Evolutionary conservation across 2,329 filamentous ascomycete species (phyloP).

Genomic region (Sphaerulina vaccinii): DNA sequence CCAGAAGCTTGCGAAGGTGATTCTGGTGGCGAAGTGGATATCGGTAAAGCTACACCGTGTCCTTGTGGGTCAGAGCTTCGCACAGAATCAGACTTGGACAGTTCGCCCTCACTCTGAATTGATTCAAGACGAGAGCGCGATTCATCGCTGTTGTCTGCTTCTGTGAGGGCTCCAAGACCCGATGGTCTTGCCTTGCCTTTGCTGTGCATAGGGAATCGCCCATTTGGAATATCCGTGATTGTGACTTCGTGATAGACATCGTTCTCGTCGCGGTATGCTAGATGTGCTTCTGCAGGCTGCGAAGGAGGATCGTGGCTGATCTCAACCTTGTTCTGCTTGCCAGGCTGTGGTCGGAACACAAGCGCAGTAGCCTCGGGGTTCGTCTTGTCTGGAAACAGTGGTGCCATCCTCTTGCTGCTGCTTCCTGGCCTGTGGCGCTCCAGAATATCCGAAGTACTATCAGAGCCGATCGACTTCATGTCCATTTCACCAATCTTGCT

Average conservation of each 20-base stretch:
- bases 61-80: slow-evolving; percentile 17
- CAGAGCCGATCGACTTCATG: slow-evolving; percentile 13
- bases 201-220: slow-evolving; percentile 16
- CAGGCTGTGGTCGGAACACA: slow-evolving; percentile 12
- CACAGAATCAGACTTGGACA: slow-evolving; percentile 9
- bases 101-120: slow-evolving; percentile 1
- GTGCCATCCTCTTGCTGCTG: slow-evolving; percentile 5
- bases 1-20: slow-evolving; percentile 15
- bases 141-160: slow-evolving; percentile 13
- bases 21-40: slow-evolving; percentile 1
- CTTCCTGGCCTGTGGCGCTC: slow-evolving; percentile 6
- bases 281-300: slow-evolving; percentile 19
- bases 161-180: slow-evolving; percentile 13
- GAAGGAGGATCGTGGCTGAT: slow-evolving; percentile 25
- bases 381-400: slow-evolving; percentile 10
- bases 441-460: slow-evolving; percentile 13
- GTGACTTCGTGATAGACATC: slow-evolving; percentile 25
- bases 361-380: slow-evolving; percentile 14
- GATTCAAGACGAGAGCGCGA: not conserved
- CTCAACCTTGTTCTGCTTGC: slow-evolving; percentile 18
- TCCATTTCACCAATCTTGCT: slow-evolving; percentile 11
- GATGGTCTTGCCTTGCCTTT: slow-evolving; percentile 13
- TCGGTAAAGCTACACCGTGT: slow-evolving; percentile 11
- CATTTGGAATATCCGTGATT: slow-evolving; percentile 21
- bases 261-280: slow-evolving; percentile 23